phyloP scores from a whole-genome alignment of 2,329 filamentous ascomycete genomes.

The Macrophomina phaseolina region DNA sequence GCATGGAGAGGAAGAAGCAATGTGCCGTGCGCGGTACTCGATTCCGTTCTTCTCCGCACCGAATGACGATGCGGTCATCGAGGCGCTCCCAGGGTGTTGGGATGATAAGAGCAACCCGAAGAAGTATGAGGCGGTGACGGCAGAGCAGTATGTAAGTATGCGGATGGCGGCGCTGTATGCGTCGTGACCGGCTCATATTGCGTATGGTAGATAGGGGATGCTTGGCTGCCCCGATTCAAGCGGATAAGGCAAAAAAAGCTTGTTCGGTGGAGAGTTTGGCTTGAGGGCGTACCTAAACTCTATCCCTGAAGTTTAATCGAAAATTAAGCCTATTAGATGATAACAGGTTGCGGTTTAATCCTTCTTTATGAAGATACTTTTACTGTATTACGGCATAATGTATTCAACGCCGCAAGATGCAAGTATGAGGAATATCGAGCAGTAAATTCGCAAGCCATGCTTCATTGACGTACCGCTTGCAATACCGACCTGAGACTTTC shows the following conservation, averaged over 20 bases:
- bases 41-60: slow-evolving; percentile 50
- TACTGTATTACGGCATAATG: not conserved
- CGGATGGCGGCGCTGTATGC: slow-evolving; percentile 40
- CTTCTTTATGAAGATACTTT: not conserved
- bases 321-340: not conserved
- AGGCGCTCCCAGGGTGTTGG: slow-evolving; percentile 45
- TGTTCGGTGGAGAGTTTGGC: not conserved
- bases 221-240: not conserved
- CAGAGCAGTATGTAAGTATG: slow-evolving; percentile 43
- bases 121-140: slow-evolving; percentile 48
- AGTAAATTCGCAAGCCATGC: not conserved
- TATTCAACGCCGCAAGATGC: not conserved
- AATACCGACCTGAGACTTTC: not conserved
- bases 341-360: not conserved
- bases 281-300: not conserved
- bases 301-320: not conserved
- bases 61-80: slow-evolving; percentile 46
- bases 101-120: slow-evolving; percentile 38
- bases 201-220: not conserved
- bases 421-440: slow-evolving; percentile 3
- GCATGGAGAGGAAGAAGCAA: slow-evolving; percentile 32
- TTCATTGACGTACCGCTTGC: not conserved
- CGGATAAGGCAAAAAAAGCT: not conserved
- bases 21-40: slow-evolving; percentile 45
- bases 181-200: not conserved